Conservation (phyloP, 768 basidiomycete species). For the Lentinus brumalis region DNA sequence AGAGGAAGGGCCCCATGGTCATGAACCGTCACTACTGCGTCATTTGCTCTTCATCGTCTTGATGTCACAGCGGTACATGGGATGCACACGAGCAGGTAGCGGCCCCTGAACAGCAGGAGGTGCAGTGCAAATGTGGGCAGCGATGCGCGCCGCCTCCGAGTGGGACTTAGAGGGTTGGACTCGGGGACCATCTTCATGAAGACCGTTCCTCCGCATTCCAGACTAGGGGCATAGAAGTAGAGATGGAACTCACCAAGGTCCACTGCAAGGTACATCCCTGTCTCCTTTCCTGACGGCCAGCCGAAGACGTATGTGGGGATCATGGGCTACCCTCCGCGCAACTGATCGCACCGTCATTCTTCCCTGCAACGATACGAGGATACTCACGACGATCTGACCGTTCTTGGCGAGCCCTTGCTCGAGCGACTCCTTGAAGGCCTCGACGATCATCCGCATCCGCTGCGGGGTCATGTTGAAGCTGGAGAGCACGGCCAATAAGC, state of each 20-base stretch:
- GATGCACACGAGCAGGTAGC: too few species aligned
- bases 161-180: too few species aligned
- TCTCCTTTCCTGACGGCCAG: constrained; percentile 90
- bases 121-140: too few species aligned
- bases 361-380: not conserved
- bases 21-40: too few species aligned
- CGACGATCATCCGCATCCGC: constrained; percentile 95
- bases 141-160: too few species aligned
- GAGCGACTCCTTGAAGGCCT: constrained; percentile 91
- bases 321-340: constrained; percentile 65
- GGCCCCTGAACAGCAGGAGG: too few species aligned
- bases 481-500: not conserved
- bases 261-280: constrained; percentile 87
- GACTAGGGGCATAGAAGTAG: not conserved
- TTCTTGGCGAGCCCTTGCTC: constrained; percentile 83
- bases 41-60: too few species aligned
- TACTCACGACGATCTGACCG: constrained; percentile 84
- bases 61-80: too few species aligned
- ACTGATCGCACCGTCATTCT: not conserved
- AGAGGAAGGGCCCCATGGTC: too few species aligned
- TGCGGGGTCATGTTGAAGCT: constrained; percentile 89
- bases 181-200: too few species aligned
- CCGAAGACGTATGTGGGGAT: constrained; percentile 97
- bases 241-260: constrained; percentile 68
- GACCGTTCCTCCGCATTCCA: too few species aligned